Base-by-base conservation (phyloP, 2,329 filamentous ascomycete species). In the Drechslera avenae region DNA sequence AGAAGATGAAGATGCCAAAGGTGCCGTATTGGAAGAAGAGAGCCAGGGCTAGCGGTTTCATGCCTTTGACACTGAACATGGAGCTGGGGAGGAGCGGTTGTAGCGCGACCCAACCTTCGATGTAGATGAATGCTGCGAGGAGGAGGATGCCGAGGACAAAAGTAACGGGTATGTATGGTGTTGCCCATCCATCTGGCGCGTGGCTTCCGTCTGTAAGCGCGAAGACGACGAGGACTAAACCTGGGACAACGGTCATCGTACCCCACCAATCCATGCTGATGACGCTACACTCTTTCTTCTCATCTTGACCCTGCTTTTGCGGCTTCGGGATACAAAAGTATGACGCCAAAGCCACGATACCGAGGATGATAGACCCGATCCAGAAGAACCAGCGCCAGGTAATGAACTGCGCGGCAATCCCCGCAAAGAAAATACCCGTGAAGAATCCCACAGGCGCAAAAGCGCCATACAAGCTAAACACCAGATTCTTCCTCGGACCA, bases 131-230 rank as follows among this genome's bases (percentile, higher is more conserved):
- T 0, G 75, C 73, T 1, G 72, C 74, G 1, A 94, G 76, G 6
- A 87, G 71, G 0, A 89, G 49, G 5, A 81, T 73, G 0, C 89
- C 89, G 1, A 88, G 32, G 3, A 85, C 74, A 39, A 93, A 81
- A 0, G 85, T 83, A 8, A 86, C 76, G 33, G 83, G 82, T 31
- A 93, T 86, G 58, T 91, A 90, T 1, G 87, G 86, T 0, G 86
- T 90, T n/a, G 72, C 76, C 88, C 89, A 93, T 1, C 86, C 83
- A 2, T 84, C 68, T 0, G 85, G 81, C 0, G 87, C 87, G 67
- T 90, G 84, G 0, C 85, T 82, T 6, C 85, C 86, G 39, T 90
- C 86, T 0, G 89, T 91, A 43, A 94, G 82, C 0, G 89, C 87
- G 62, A 86, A 93, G 0, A 91, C 86, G 7, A 90, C 78, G 19